Evolutionary conservation across 75 land plant species (phyloP).

Genomic region (Chamaecyparis obtusa): DNA sequence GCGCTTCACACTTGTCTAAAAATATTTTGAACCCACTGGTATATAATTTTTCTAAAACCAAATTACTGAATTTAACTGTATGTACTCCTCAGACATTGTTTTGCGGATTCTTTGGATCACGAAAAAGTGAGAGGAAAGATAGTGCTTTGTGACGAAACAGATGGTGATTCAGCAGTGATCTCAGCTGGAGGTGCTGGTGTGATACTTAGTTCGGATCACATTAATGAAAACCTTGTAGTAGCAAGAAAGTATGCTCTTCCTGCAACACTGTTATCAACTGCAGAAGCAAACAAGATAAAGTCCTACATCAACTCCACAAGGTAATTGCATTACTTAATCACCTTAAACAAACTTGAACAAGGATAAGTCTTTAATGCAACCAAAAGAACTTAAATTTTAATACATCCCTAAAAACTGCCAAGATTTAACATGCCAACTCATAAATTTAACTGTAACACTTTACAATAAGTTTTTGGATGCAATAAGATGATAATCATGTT

Average conservation of each 20-base stretch:
- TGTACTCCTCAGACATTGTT: constrained; percentile 9
- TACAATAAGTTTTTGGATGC: background rate
- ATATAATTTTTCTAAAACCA: background rate
- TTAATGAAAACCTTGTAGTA: background rate
- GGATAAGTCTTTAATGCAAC: background rate
- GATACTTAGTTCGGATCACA: background rate
- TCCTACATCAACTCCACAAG: constrained; percentile 34
- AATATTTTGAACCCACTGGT: background rate
- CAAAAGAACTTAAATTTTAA: background rate
- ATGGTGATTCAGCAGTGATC: background rate
- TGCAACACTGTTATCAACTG: constrained; percentile 5
- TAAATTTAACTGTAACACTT: background rate
- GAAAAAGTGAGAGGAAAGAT: constrained; percentile 29
- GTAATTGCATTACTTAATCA: constrained; percentile 8
- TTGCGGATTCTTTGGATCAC: constrained; percentile 10
- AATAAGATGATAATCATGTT: too few relatives aligned
- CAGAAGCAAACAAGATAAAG: background rate
- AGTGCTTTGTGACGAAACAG: constrained; percentile 20
- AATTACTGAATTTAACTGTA: background rate
- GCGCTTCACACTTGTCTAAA: background rate
- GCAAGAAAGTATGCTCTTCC: background rate
- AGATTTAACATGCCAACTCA: background rate
- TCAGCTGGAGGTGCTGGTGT: constrained; percentile 38
- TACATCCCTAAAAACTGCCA: background rate
- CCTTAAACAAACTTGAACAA: background rate